A percentile compares a stretch with the other conserved stretches of the same genome.
Evolutionary conservation across 192 early-diverging fungal genomes (phyloP).

Genomic region (Mortierella hygrophila): DNA sequence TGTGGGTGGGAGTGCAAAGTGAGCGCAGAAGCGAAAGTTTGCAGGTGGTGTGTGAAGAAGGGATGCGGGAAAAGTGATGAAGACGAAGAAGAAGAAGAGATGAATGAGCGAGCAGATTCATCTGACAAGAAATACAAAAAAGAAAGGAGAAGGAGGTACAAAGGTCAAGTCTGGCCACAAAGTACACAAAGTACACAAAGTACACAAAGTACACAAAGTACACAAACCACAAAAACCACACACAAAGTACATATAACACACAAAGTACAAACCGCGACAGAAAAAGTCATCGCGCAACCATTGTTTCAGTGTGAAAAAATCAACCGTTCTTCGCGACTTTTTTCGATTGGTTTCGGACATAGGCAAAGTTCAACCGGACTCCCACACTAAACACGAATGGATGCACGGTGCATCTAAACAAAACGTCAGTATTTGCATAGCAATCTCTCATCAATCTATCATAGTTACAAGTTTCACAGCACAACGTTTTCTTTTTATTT

Average conservation of each 20-base stretch:
- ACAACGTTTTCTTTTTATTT: neutral
- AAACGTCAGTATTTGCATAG: neutral
- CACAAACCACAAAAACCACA: too few relatives aligned
- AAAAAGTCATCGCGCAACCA: neutral
- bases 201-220: too few relatives aligned
- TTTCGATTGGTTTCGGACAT: neutral
- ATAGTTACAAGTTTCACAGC: neutral
- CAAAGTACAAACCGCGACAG: neutral
- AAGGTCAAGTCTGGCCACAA: neutral
- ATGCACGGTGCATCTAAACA: neutral
- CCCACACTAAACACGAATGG: neutral
- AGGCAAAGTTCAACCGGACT: neutral
- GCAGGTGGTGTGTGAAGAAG: neutral
- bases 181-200: too few relatives aligned
- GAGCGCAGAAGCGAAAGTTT: neutral
- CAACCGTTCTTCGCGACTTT: neutral
- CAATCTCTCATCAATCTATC: neutral
- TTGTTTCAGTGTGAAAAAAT: neutral
- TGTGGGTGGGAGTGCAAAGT: neutral
- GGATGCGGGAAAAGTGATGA: neutral
- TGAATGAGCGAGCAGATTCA: neutral
- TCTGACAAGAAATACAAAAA: neutral
- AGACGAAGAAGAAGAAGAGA: neutral
- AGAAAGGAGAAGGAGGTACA: too few relatives aligned
- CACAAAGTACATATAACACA: too few relatives aligned